Conservation (phyloP, 208 protist genomes). For the Tritrichomonas foetus region DNA sequence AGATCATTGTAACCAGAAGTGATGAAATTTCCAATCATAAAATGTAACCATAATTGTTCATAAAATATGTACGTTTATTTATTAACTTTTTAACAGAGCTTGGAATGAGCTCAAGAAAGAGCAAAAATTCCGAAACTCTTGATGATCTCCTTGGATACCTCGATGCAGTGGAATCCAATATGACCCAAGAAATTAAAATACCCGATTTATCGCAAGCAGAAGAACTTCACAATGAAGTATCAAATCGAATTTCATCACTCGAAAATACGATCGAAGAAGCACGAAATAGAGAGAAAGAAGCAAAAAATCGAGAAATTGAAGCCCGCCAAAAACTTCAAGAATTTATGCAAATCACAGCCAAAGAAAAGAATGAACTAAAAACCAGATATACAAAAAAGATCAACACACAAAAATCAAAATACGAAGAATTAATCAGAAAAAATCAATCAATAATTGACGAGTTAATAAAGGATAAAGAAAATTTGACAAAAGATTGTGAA, state of each 20-base stretch:
- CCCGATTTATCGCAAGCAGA: conserved; percentile 23
- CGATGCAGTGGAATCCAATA: conserved; percentile 15
- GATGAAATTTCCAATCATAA: no score
- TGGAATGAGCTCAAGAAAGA: no score
- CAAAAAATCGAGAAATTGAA: neutral
- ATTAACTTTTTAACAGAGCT: no score
- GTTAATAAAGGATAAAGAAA: conserved; percentile 12
- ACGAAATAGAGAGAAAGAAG: neutral
- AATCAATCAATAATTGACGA: neutral
- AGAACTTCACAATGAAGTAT: neutral
- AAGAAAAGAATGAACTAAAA: conserved; percentile 38
- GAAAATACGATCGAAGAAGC: neutral
- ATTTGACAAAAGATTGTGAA: neutral
- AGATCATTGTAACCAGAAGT: no score
- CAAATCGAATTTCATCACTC: neutral
- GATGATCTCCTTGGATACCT: conserved; percentile 14
- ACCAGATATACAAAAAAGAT: neutral
- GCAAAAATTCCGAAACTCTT: neutral
- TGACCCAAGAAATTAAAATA: neutral
- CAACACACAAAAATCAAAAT: neutral
- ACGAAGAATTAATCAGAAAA: neutral
- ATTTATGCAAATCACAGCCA: neutral
- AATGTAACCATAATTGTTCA: no score
- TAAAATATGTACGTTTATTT: no score
- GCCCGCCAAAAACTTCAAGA: neutral